Evolutionary conservation across 306 rosid species (phyloP).

Genomic region (Pyrus betulifolia): DNA sequence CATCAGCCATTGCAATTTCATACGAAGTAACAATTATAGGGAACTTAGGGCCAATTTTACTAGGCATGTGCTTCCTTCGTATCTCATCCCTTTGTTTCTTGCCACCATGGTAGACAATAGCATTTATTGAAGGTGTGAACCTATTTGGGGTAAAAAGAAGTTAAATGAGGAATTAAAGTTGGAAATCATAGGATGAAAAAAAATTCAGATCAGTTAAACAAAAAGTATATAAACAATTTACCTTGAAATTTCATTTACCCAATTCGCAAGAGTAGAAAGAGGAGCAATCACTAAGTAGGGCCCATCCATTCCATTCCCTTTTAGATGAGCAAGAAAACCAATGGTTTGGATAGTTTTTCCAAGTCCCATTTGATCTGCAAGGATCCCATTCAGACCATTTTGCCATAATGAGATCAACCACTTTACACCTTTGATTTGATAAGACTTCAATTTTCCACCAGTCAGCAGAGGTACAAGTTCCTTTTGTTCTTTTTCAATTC

Average conservation of each 20-base stretch:
- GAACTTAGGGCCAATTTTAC: slow-evolving; percentile 61
- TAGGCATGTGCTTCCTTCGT: slow-evolving; percentile 75
- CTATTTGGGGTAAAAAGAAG: slow-evolving; percentile 24
- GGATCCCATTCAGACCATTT: slow-evolving; percentile 96
- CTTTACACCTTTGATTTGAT: slow-evolving; percentile 89
- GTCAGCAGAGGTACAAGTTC: slow-evolving; percentile 82
- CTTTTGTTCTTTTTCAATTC: slow-evolving; percentile 63
- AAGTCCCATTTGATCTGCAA: slow-evolving; percentile 99
- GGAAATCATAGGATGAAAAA: slow-evolving; percentile 1
- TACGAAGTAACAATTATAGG: slow-evolving; percentile 90
- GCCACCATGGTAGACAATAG: slow-evolving; percentile 73
- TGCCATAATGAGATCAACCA: slow-evolving; percentile 99
- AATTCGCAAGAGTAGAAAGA: slow-evolving; percentile 89
- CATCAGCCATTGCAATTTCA: slow-evolving; percentile 77
- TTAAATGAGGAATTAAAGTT: not conserved
- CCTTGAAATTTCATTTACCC: slow-evolving; percentile 85
- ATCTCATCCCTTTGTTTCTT: slow-evolving; percentile 65
- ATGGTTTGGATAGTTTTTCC: slow-evolving; percentile 98
- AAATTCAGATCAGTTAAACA: not conserved
- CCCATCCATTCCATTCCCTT: slow-evolving; percentile 78
- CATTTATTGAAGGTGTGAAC: slow-evolving; percentile 63
- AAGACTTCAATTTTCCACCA: slow-evolving; percentile 79
- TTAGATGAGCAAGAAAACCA: slow-evolving; percentile 82
- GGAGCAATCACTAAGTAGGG: slow-evolving; percentile 92
- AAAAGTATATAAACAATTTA: slow-evolving; percentile 12